Evolutionary conservation across 2,329 filamentous ascomycete species (phyloP).

Genomic region (Fusarium sarcochroum): DNA sequence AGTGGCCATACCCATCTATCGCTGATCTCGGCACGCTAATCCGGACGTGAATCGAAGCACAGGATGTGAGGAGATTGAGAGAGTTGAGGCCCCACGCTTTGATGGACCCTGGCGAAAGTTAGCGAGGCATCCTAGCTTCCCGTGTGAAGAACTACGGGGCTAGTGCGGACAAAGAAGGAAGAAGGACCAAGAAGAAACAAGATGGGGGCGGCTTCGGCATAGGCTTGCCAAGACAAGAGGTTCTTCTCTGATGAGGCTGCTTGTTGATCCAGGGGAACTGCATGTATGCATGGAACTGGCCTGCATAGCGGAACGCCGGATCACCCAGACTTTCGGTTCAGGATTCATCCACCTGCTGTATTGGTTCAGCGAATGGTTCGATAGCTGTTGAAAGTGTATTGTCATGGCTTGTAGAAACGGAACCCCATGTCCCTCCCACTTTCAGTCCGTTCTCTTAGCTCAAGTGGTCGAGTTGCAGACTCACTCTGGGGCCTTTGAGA

Average conservation of each 20-base stretch:
- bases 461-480: slow-evolving; percentile 24
- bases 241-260: slow-evolving; percentile 1
- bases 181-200: background rate
- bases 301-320: background rate
- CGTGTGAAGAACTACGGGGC: slow-evolving; percentile 6
- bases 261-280: background rate
- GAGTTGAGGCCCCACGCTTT: slow-evolving; percentile 26
- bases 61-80: slow-evolving; percentile 12
- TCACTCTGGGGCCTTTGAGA: background rate
- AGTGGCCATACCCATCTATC: background rate
- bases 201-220: slow-evolving; percentile 12
- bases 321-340: slow-evolving; percentile 11
- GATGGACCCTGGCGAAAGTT: slow-evolving; percentile 18
- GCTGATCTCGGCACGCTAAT: slow-evolving; percentile 38
- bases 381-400: background rate
- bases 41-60: slow-evolving; percentile 13
- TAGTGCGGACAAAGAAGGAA: slow-evolving; percentile 7
- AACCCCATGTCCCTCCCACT: background rate
- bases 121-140: slow-evolving; percentile 15
- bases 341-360: background rate
- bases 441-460: background rate
- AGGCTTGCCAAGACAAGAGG: background rate
- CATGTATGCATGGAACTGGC: background rate
- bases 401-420: background rate
- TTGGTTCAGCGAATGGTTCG: slow-evolving; percentile 11